Conservation (phyloP, 371 early-diverging fungal species). For the Mortierella sp. region DNA sequence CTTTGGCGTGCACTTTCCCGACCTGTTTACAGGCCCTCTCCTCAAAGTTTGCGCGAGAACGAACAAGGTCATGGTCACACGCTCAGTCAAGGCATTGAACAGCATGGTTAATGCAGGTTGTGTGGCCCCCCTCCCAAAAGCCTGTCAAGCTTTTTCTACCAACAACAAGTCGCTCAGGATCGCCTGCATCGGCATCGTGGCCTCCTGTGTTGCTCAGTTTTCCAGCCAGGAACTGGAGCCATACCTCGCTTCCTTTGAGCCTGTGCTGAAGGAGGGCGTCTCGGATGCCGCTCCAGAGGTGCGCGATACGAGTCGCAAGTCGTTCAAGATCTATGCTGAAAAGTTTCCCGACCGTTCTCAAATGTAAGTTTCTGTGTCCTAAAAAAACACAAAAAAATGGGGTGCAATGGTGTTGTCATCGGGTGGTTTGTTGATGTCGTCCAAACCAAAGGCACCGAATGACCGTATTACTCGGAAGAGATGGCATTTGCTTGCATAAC, state of each 20-base stretch:
- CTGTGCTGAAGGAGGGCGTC: slow-evolving; percentile 58
- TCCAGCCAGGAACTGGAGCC: slow-evolving; percentile 53
- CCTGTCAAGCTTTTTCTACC: slow-evolving; percentile 53
- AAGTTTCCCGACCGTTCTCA: slow-evolving; percentile 56
- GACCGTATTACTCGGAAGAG: too few species aligned
- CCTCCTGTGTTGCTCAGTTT: slow-evolving; percentile 55
- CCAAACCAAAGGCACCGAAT: too few species aligned
- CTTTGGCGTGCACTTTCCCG: slow-evolving; percentile 56
- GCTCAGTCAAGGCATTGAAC: slow-evolving; percentile 56
- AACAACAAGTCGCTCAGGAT: slow-evolving; percentile 59
- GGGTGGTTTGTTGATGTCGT: too few species aligned
- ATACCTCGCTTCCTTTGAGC: slow-evolving; percentile 54
- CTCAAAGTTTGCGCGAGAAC: slow-evolving; percentile 65
- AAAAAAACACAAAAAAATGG: neutral
- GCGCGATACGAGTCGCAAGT: slow-evolving; percentile 55
- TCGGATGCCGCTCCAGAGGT: slow-evolving; percentile 65
- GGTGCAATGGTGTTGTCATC: too few species aligned
- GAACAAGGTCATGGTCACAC: slow-evolving; percentile 63
- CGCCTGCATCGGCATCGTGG: slow-evolving; percentile 57
- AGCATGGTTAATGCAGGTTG: slow-evolving; percentile 56
- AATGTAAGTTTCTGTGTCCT: slow-evolving; percentile 22
- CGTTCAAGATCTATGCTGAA: slow-evolving; percentile 57
- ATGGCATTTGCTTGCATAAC: too few species aligned
- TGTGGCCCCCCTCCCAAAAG: slow-evolving; percentile 53
- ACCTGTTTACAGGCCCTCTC: slow-evolving; percentile 57